Base-by-base conservation (phyloP, 2,329 filamentous ascomycete species). In the Penicillium sp. region DNA sequence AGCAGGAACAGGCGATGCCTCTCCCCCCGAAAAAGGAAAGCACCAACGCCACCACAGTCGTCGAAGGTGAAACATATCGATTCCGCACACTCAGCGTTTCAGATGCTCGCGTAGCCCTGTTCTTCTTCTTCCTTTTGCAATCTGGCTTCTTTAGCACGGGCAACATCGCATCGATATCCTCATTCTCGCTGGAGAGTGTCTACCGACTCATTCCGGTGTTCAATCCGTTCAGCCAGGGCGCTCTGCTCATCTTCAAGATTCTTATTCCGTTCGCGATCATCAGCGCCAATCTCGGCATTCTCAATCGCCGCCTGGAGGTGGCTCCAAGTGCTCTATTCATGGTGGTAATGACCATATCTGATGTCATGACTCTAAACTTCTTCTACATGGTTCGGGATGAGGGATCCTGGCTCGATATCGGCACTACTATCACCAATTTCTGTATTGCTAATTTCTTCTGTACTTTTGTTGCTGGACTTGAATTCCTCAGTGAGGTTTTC, bases 301-400 rank as follows among this genome's bases (percentile, higher is more conserved):
- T 99, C 17, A 99, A 97, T 76, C 89, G 88, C 69, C 83, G 90
- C 7, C 82, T 99, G 0, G 90, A 91, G 17, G 90, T 99, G 0
- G 90, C 93, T 8, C 93, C 93, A 0, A 93, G 91, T 45, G 92
- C 93, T 6, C 81, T 99, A 4, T 97, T 98, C 79, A 97, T 97
- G 90, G 82, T 94, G 2, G 93, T 96, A 55, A 96, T 97, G 87
- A 91, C 91, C 0, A 87, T 96, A 56, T 93, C 91, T 64, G 95
- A 99, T 74, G 87, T 97, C 54, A 84, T 98, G 75, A 98, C 95
- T 3, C 83, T 99, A 56, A 92, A 95, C 71, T 99, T 99, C 82
- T 99, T 99, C 80, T 99, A 92, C 88, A 92, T 97, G 70, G 95
- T 99, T 50, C 91, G 91, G 71, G 95, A 99, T 70, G 95, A 99